Conservation (phyloP, 2,329 filamentous ascomycete species). For the Gnomoniopsis sp. region DNA sequence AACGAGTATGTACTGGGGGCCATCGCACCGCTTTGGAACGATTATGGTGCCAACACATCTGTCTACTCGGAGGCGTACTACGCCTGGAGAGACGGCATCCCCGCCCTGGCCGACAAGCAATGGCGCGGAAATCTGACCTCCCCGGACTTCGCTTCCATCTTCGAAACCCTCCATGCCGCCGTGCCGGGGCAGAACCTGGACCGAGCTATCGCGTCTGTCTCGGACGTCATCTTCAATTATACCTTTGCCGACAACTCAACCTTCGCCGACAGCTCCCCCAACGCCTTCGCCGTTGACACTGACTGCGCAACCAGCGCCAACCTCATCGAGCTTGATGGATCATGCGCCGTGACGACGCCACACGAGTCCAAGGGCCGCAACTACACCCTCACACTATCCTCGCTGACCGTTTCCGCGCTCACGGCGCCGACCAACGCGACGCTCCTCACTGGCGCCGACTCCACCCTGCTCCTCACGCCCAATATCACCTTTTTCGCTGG, state of each 20-base stretch:
- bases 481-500: conserved; percentile 32
- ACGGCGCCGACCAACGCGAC: conserved; percentile 31
- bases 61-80: conserved; percentile 51
- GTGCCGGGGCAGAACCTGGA: conserved; percentile 50
- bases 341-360: conserved; percentile 44
- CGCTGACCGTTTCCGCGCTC: conserved; percentile 31
- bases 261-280: conserved; percentile 34
- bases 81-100: conserved; percentile 46
- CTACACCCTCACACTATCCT: conserved; percentile 48
- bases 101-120: conserved; percentile 49
- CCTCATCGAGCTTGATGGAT: conserved; percentile 29
- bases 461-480: conserved; percentile 37
- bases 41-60: conserved; percentile 49
- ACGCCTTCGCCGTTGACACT: conserved; percentile 37
- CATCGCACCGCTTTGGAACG: conserved; percentile 51
- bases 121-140: conserved; percentile 47
- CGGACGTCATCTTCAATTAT: conserved; percentile 34
- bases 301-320: conserved; percentile 31
- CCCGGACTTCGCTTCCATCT: conserved; percentile 33
- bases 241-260: conserved; percentile 22
- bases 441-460: conserved; percentile 41
- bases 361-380: conserved; percentile 52
- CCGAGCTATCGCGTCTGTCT: conserved; percentile 33
- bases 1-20: conserved; percentile 43
- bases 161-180: conserved; percentile 35